These are phyloP conservation scores for Polymyxa betae DNA, from an alignment of 208 protist genomes.

Conservation along the genomic window DNA sequence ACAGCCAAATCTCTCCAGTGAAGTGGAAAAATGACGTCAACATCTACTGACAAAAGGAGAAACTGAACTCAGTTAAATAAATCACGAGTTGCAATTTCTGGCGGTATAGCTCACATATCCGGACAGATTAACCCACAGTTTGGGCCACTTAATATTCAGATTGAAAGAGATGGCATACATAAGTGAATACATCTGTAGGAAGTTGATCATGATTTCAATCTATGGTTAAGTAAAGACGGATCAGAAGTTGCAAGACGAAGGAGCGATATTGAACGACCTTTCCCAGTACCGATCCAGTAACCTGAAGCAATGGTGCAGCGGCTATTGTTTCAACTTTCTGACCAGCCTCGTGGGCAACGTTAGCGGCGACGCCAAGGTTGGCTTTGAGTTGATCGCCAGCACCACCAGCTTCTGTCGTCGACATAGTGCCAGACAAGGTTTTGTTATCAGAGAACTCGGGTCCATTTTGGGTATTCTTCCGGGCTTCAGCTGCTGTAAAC, in stretches of 20 bases:
- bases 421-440: neutral
- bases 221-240: neutral
- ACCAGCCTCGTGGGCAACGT: neutral
- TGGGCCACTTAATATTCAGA: slow-evolving; percentile 22
- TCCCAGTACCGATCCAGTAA: neutral
- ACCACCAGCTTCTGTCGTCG: neutral
- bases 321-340: neutral
- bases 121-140: slow-evolving; percentile 8
- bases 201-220: slow-evolving; percentile 44
- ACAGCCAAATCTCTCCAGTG: neutral
- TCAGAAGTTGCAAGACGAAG: neutral
- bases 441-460: slow-evolving; percentile 16
- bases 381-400: neutral
- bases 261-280: neutral
- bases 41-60: neutral
- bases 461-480: neutral
- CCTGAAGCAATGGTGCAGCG: neutral
- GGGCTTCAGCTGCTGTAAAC: neutral
- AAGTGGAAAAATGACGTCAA: slow-evolving; percentile 25
- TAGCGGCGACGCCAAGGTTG: neutral
- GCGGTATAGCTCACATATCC: neutral
- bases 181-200: slow-evolving; percentile 40
- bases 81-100: neutral
- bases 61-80: neutral
- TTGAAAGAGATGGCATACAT: slow-evolving; percentile 35